These are phyloP conservation scores for Typha latifolia DNA, from an alignment of 176 grass and related monocot species.

Conservation along the genomic window DNA sequence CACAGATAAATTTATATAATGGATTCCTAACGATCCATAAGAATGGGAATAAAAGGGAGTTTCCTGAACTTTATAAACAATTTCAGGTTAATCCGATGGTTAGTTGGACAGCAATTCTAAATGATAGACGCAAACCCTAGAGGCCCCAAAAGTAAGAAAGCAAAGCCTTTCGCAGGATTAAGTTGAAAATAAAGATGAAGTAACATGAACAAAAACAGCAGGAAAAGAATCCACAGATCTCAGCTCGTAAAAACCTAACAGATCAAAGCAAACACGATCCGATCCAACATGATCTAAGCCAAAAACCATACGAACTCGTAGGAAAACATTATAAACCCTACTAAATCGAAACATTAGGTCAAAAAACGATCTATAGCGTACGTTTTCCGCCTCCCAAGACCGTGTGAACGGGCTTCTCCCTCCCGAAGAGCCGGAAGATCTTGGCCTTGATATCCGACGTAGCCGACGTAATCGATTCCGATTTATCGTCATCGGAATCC, in stretches of 20 bases:
- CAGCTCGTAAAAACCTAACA: not conserved
- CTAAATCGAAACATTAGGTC: not conserved
- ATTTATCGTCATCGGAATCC: constrained; percentile 67
- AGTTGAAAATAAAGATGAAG: not conserved
- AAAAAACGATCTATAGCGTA: constrained; percentile 11
- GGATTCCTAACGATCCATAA: too few relatives aligned
- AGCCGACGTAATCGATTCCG: constrained; percentile 23
- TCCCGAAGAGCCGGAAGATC: constrained; percentile 33
- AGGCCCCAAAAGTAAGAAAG: not conserved
- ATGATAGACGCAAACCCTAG: not conserved
- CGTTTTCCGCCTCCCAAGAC: constrained; percentile 37
- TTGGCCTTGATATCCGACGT: constrained; percentile 24
- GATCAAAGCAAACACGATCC: not conserved
- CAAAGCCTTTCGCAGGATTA: not conserved
- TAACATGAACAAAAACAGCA: not conserved
- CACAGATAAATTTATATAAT: too few relatives aligned
- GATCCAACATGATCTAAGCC: not conserved
- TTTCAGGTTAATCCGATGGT: too few relatives aligned
- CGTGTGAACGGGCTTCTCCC: constrained; percentile 28
- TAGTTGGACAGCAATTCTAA: not conserved
- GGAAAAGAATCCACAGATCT: not conserved
- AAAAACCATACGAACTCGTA: not conserved
- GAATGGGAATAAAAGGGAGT: too few relatives aligned
- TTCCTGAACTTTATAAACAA: too few relatives aligned
- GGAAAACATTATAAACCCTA: not conserved